Percentiles rank a stretch among this genome's conserved stretches.
phyloP scores from a whole-genome alignment of 805 yeast species.

The Jamesozyma hellenica region DNA sequence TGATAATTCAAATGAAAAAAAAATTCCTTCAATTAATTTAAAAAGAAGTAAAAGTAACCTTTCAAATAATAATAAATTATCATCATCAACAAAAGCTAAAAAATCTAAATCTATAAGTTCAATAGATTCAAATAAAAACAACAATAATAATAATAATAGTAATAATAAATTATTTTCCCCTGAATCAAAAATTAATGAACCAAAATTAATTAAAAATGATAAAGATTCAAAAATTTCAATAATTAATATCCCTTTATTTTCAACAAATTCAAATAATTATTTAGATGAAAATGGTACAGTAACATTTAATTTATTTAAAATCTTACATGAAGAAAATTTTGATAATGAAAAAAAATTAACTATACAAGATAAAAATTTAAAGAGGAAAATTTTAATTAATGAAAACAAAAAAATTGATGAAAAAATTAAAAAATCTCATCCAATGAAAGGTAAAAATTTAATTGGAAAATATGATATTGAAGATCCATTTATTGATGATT shows the following conservation, averaged over 20 bases:
- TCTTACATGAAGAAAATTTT: constrained; percentile 2
- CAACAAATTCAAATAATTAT: constrained; percentile 21
- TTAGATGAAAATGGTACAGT: constrained; percentile 30
- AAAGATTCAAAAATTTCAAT: constrained; percentile 18
- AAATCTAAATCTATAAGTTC: constrained; percentile 5
- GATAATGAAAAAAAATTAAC: neutral
- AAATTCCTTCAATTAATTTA: neutral
- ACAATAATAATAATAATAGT: constrained; percentile 1
- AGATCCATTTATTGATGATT: constrained; percentile 95
- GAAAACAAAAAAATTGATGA: constrained; percentile 15
- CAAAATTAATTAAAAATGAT: constrained; percentile 1
- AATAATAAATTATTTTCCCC: too few species aligned
- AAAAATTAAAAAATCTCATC: constrained; percentile 25
- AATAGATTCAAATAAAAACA: neutral
- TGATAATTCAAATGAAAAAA: neutral
- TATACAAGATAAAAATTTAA: constrained; percentile 1
- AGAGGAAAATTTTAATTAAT: constrained; percentile 9
- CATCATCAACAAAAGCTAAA: constrained; percentile 3
- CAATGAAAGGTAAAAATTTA: constrained; percentile 50
- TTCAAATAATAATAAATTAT: neutral
- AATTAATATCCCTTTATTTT: constrained; percentile 24
- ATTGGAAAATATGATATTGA: constrained; percentile 86
- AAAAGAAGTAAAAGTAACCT: constrained; percentile 4
- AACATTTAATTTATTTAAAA: constrained; percentile 21
- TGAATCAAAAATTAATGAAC: constrained; percentile 1